A percentile compares a stretch with the other conserved stretches of the same genome.
Conservation (phyloP, 495 filamentous ascomycete species). For the Physcia stellaris region DNA sequence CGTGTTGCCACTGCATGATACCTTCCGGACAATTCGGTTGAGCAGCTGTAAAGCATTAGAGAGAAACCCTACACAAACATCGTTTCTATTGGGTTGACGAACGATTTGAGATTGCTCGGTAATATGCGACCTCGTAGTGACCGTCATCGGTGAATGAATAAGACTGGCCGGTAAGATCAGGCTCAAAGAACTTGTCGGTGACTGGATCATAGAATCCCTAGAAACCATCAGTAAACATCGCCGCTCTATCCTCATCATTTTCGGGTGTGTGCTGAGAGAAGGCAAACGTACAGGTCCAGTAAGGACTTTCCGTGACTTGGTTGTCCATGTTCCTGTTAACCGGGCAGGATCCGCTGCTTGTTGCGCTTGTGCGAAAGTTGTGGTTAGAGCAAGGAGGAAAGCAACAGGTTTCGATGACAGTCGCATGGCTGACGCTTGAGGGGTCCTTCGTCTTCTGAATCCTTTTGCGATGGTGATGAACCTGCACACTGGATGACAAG, state of each 20-base stretch:
- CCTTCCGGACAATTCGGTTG: slow-evolving; percentile 52
- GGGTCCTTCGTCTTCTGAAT: no score
- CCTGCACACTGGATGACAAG: no score
- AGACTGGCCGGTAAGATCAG: slow-evolving; percentile 58
- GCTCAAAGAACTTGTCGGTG: slow-evolving; percentile 55
- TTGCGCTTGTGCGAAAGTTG: no score
- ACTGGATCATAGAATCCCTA: slow-evolving; percentile 66
- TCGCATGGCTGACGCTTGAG: no score
- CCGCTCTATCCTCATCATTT: background rate
- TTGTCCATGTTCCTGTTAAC: slow-evolving; percentile 64
- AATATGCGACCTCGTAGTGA: slow-evolving; percentile 61
- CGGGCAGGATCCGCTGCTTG: no score
- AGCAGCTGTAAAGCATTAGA: slow-evolving; percentile 29
- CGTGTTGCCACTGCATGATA: slow-evolving; percentile 72
- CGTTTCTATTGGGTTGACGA: slow-evolving; percentile 18
- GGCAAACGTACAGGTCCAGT: slow-evolving; percentile 54
- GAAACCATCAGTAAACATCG: slow-evolving; percentile 4
- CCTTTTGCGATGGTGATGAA: no score
- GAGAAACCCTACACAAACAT: slow-evolving; percentile 4
- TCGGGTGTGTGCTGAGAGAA: background rate
- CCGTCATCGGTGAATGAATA: slow-evolving; percentile 68
- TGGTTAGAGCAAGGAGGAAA: no score
- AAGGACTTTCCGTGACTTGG: slow-evolving; percentile 56
- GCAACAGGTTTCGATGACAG: no score
- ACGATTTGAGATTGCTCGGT: slow-evolving; percentile 64